Conservation (phyloP, 805 yeast genomes). For the Starmerella floris region DNA sequence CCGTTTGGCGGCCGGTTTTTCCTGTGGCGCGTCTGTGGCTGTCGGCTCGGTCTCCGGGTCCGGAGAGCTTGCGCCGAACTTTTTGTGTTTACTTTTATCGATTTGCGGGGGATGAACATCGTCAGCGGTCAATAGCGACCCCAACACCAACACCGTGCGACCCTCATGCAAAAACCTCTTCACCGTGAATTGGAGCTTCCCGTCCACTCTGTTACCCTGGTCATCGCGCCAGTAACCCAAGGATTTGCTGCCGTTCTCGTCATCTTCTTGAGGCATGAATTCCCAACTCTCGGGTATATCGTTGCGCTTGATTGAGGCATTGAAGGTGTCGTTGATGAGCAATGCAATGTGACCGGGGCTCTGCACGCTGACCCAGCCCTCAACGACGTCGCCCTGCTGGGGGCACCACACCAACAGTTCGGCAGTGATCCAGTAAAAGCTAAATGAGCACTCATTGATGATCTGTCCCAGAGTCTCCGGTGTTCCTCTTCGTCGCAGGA, state of each 20-base stretch:
- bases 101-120: conserved; percentile 17
- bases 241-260: conserved; percentile 32
- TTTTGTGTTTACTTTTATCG: conserved; percentile 3
- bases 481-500: conserved; percentile 35
- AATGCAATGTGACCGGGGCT: conserved; percentile 91
- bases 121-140: conserved; percentile 36
- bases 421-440: conserved; percentile 74
- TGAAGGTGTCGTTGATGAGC: conserved; percentile 82
- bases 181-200: conserved; percentile 64
- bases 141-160: conserved; percentile 72
- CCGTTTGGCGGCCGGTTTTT: conserved; percentile 1
- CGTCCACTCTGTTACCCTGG: conserved; percentile 61
- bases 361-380: conserved; percentile 83
- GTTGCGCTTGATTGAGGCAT: conserved; percentile 76
- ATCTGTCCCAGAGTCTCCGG: conserved; percentile 46
- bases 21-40: neutral
- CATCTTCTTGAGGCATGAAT: conserved; percentile 62
- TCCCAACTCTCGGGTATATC: conserved; percentile 80
- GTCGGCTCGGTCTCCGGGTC: conserved; percentile 1
- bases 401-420: conserved; percentile 87
- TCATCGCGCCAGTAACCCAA: conserved; percentile 84
- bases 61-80: too few relatives aligned
- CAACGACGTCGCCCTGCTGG: conserved; percentile 67
- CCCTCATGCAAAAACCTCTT: conserved; percentile 52
- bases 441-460: conserved; percentile 70